Base-by-base conservation (phyloP, 768 basidiomycete species). In the Russula dissimulans region DNA sequence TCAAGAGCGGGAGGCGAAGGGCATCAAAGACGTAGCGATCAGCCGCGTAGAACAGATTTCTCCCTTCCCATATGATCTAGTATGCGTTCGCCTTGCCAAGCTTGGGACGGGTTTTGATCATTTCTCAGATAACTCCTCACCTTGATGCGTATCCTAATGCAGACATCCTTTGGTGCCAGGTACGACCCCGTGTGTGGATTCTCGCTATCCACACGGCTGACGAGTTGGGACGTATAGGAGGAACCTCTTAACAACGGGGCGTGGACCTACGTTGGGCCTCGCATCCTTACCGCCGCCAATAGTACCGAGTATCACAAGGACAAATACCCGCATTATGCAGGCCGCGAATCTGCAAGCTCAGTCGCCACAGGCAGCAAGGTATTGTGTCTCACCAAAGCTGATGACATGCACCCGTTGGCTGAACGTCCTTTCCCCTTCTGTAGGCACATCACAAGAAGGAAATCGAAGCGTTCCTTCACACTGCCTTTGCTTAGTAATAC, bases 61-160 rank as follows among this genome's bases (percentile, higher is more conserved):
- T 31, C 97, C 97, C 0, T 91, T 99, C 82, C 97, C 97, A 51
- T 97, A 98, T 70, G 95, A 98, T 67, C 75, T 95, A 54, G 89
- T 94, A 68, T 41, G 84, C 75, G 5, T 8, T 54, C 36, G 43
- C 57, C 15, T 56, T 8, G 41, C 39, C 17, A n/a, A 29, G 46
- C 12, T 9, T 32, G 39, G n/a, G 26, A 0, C 17, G 57, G 46
- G n/a, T 46, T 51, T 49, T 48, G 62, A 54, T 53, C 62, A 15
- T 57, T 48, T 56, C 65, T 12, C 62, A 92, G 90, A 71, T 97
- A 65, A 93, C 90, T 26, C 89, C 95, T 31, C 91, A 97, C 72
- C 81, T 99, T 39, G 97, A 99, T 78, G 84, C 85, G 73, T 98
- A 97, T 77, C 92, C 95, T 68, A 95, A 98, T 71, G 93, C 95